phyloP scores from a whole-genome alignment of 306 rosid genomes.

The Prunus armeniaca region DNA sequence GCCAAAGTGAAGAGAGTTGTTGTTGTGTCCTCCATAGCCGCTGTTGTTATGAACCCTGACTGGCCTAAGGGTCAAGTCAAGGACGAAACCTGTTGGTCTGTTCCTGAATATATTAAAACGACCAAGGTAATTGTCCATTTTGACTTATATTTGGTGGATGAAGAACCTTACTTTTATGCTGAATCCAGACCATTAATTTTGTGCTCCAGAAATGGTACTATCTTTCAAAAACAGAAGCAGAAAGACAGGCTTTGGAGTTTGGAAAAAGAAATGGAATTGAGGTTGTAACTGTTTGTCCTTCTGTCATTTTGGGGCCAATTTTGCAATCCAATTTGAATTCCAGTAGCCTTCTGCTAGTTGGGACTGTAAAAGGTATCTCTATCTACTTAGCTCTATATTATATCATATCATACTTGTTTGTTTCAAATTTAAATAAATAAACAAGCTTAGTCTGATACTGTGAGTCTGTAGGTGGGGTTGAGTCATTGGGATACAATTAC shows the following conservation, averaged over 20 bases:
- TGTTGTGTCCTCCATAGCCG: conserved; percentile 23
- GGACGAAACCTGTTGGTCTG: conserved; percentile 40
- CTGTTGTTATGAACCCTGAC: conserved; percentile 14
- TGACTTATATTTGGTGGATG: too few relatives aligned
- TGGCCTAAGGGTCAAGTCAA: conserved; percentile 23
- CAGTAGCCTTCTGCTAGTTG: conserved; percentile 38
- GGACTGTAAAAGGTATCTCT: conserved; percentile 36
- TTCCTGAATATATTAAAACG: conserved; percentile 21
- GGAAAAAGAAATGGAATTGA: conserved; percentile 43
- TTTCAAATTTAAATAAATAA: too few relatives aligned
- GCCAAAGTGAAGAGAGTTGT: conserved; percentile 29
- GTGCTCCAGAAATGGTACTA: conserved; percentile 57
- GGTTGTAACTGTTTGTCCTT: conserved; percentile 50
- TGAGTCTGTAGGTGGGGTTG: conserved; percentile 20
- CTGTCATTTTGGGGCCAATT: conserved; percentile 45
- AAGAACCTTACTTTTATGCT: not conserved
- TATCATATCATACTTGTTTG: too few relatives aligned
- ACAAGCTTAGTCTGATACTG: too few relatives aligned
- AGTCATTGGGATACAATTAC: conserved; percentile 30
- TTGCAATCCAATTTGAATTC: conserved; percentile 46
- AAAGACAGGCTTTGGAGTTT: conserved; percentile 50
- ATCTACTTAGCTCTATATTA: too few relatives aligned
- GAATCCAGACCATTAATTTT: not conserved
- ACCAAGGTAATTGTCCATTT: conserved; percentile 20
- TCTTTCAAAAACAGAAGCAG: conserved; percentile 65